Percentiles rank a stretch among this genome's conserved stretches.
Conservation (phyloP, 768 basidiomycete species). For the Pisolithus microcarpus region DNA sequence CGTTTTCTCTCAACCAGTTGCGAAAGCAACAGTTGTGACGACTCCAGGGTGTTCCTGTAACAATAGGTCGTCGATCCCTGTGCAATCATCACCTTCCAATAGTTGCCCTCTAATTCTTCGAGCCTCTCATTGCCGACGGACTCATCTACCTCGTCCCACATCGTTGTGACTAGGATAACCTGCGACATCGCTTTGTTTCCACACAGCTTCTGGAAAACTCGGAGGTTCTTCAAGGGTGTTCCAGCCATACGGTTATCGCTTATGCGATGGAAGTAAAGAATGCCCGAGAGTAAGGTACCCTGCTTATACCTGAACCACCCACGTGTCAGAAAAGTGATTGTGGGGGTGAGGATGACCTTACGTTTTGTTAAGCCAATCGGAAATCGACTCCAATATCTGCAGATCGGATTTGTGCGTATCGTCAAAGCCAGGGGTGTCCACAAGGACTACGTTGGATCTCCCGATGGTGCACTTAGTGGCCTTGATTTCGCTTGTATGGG, state of each 20-base stretch:
- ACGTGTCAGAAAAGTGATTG: background rate
- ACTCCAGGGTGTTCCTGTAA: slow-evolving; percentile 6
- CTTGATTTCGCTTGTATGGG: slow-evolving; percentile 6
- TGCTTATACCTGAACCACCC: slow-evolving; percentile 3
- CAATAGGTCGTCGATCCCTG: background rate
- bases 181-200: slow-evolving; percentile 22
- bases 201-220: slow-evolving; percentile 25
- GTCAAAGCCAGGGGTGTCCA: slow-evolving; percentile 22
- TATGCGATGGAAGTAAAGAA: slow-evolving; percentile 36
- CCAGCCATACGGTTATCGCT: slow-evolving; percentile 32
- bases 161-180: slow-evolving; percentile 24
- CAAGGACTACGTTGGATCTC: slow-evolving; percentile 10
- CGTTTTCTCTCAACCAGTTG: background rate
- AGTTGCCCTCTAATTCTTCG: slow-evolving; percentile 1
- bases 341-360: background rate
- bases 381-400: slow-evolving; percentile 8
- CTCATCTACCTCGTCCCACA: slow-evolving; percentile 10
- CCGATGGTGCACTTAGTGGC: slow-evolving; percentile 1
- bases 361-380: slow-evolving; percentile 14
- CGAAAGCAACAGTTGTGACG: slow-evolving; percentile 4
- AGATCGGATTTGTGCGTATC: slow-evolving; percentile 12
- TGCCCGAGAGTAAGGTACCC: slow-evolving; percentile 21
- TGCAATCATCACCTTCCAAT: too few relatives aligned
- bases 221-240: slow-evolving; percentile 26
- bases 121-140: slow-evolving; percentile 14